Evolutionary conservation across 345 rosid species (phyloP), one percentile per base, ranked within the genome.

Genomic region (Balakata baccata): DNA sequence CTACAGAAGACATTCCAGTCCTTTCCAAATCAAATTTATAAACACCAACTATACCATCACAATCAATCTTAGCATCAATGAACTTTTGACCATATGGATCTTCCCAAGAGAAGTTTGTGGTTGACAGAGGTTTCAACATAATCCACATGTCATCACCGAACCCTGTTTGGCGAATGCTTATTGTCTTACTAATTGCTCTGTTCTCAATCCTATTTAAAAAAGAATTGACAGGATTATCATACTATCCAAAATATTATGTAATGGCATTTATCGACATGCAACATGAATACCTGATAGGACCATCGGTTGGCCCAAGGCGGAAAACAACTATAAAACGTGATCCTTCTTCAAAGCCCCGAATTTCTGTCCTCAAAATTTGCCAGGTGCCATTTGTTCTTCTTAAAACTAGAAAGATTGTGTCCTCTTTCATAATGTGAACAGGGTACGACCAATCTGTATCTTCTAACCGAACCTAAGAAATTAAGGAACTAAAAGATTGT

Each of bases 321-420:
- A 95, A 95, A 51, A 95, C 96, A 75, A 92, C 92, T 61, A 89
- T 79, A 80, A 95, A 92, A 51, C 99, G 96, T 14, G 99, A 95
- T 75, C 99, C 99, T 86, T 95, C 99, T 85, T 95, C 99, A 82
- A 84, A 92, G 66, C 98, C 99, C 16, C 99, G 97, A 76, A 95
- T 84, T 82, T 92, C 99, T 66, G 86, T 86, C 75, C 85, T 88
- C 79, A 95, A 70, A 85, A 87, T 82, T 62, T 76, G 86, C 71
- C 81, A 82, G 23, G 73, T 80, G 77, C 86, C 93, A 79, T 85
- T 84, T 78, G 79, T 81, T 72, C 87, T 72, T 87, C 81, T 90
- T 85, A 95, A 80, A 79, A 89, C 92, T 85, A 95, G 77, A 73
- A 84, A 82, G 75, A 95, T 77, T n/a, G 97, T 91, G 82, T 92